Conservation (phyloP, 2,329 filamentous ascomycete genomes). For the Onygena corvina region DNA sequence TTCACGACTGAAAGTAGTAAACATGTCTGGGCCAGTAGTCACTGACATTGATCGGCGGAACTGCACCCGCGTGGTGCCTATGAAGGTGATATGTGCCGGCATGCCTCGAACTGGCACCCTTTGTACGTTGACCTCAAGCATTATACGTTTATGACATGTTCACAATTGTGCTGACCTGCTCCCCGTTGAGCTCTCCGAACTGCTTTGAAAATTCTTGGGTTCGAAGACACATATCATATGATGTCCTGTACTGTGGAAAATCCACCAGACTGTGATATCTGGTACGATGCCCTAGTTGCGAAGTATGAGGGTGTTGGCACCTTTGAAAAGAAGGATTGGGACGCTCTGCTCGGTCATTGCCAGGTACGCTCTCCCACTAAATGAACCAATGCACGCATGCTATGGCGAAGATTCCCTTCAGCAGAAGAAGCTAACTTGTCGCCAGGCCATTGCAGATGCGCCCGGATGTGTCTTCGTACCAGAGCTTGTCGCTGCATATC, state of each 20-base stretch:
- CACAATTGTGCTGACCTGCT: not conserved
- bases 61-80: conserved; percentile 8
- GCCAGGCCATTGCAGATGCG: conserved; percentile 54
- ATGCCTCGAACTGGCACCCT: conserved; percentile 11
- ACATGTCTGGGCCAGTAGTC: not conserved
- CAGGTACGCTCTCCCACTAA: conserved; percentile 26
- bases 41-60: conserved; percentile 9
- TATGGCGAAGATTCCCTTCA: not conserved
- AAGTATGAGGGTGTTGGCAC: conserved; percentile 50
- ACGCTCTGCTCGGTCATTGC: conserved; percentile 54
- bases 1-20: not conserved
- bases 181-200: conserved; percentile 46
- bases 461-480: conserved; percentile 55
- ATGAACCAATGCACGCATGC: not conserved
- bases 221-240: conserved; percentile 61
- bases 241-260: conserved; percentile 55
- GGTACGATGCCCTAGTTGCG: conserved; percentile 55
- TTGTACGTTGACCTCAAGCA: conserved; percentile 3
- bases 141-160: not conserved
- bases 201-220: conserved; percentile 54
- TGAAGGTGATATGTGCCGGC: conserved; percentile 11
- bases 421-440: not conserved
- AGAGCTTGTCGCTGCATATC: conserved; percentile 59
- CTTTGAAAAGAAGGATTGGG: conserved; percentile 57
- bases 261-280: conserved; percentile 55